These are phyloP conservation scores for Calonectria pseudoreteaudii DNA, from an alignment of 2,329 filamentous ascomycete genomes.

Conservation along the genomic window DNA sequence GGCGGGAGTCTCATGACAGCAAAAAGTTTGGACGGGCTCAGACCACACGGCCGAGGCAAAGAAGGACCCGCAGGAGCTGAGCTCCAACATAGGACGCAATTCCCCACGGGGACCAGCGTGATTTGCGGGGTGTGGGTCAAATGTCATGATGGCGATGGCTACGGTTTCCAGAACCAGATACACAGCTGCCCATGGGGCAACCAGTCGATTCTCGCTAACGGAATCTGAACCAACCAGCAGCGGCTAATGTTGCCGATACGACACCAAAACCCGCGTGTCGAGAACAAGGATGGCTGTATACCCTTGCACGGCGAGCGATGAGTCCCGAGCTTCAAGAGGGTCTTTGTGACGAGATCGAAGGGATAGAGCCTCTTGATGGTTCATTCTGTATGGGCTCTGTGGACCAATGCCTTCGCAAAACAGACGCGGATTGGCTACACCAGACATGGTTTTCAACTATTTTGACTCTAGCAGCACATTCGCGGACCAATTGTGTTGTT, in stretches of 20 bases:
- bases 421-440: background rate
- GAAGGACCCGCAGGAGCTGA: background rate
- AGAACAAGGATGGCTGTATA: background rate
- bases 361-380: background rate
- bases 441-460: background rate
- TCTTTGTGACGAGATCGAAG: background rate
- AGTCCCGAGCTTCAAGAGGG: background rate
- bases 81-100: background rate
- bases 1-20: background rate
- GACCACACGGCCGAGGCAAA: background rate
- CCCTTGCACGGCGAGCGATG: background rate
- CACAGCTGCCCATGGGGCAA: background rate
- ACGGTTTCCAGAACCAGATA: conserved; percentile 14
- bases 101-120: conserved; percentile 18
- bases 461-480: background rate
- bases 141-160: conserved; percentile 6
- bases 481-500: background rate
- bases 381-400: background rate
- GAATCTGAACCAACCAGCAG: background rate
- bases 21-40: conserved; percentile 11
- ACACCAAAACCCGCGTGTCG: background rate
- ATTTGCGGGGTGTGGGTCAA: conserved; percentile 15
- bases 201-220: background rate
- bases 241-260: conserved; percentile 10
- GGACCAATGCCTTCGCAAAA: background rate